Evolutionary conservation across 2,329 filamentous ascomycete genomes (phyloP).

Genomic region (Monilinia aucupariae): DNA sequence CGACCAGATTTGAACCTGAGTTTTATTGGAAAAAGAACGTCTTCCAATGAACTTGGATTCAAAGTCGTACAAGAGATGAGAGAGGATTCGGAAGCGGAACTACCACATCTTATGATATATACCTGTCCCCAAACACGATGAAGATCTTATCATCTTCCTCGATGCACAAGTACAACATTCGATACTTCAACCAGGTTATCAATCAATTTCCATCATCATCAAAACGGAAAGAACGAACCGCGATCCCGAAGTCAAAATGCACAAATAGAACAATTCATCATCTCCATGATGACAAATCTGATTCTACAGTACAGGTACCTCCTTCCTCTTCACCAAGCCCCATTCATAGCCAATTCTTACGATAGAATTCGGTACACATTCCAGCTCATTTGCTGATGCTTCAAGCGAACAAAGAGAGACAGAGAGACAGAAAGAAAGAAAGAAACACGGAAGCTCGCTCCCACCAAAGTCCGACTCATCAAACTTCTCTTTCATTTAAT

Average conservation of each 20-base stretch:
- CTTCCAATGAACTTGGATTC: not conserved
- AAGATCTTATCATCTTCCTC: not conserved
- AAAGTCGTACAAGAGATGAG: not conserved
- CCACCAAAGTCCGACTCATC: not conserved
- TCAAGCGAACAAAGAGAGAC: too few relatives aligned
- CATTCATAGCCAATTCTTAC: too few relatives aligned
- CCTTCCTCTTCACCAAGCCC: too few relatives aligned
- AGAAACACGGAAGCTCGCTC: not conserved
- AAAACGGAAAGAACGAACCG: not conserved
- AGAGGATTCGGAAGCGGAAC: not conserved
- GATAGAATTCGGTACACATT: too few relatives aligned
- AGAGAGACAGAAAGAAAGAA: not conserved
- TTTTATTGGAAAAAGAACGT: not conserved
- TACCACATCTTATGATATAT: not conserved
- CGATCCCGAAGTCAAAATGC: not conserved
- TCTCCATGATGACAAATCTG: too few relatives aligned
- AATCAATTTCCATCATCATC: not conserved
- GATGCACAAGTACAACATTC: slow-evolving; percentile 3
- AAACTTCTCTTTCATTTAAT: not conserved
- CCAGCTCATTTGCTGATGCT: too few relatives aligned
- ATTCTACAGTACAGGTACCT: too few relatives aligned
- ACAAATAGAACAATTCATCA: not conserved
- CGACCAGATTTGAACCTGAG: not conserved
- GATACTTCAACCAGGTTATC: not conserved
- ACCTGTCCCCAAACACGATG: not conserved